Evolutionary conservation across 2,329 filamentous ascomycete species (phyloP), one percentile per base, ranked within the genome.

Genomic region (Tolypocladium sp.): DNA sequence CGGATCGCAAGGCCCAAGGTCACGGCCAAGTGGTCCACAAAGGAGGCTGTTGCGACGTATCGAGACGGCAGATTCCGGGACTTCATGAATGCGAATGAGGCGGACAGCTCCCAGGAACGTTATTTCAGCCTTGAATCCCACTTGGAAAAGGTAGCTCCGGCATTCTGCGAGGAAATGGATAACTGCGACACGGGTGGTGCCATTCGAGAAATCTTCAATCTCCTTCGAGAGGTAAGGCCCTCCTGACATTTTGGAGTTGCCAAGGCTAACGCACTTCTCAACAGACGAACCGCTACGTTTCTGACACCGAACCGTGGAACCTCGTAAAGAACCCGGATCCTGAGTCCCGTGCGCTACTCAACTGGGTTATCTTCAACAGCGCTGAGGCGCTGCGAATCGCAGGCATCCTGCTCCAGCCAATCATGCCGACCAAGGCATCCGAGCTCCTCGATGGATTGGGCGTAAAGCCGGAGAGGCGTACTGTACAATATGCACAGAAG

Each of bases 361-460:
- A 87, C 63, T 77, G 79, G 65, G 80, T 82, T 42, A 79, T 99
- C 35, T 97, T 84, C 71, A 79, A 88, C 51, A 79, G 81, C 51
- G 83, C 87, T 10, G 94, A 99, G 74, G 83, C 88, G 5, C 71
- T 97, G 54, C 88, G 94, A 42, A 84, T 97, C 30, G 78, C 81
- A 0, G 91, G 87, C 17, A 96, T 99, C 65, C 77, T 97, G 54
- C 77, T 99, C 52, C 92, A 96, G 72, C 92, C 94, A 1, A 90
- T 92, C 68, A 96, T 99, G 82, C 94, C 94, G 0, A 79, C 77
- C 46, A 96, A 95, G 72, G 83, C 91, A 54, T 74, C 75, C 13
- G 76, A 84, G 64, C 73, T 97, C 38, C 81, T 99, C 0, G 88
- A 96, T 70, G 82, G 88, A 67, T 77, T 99, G 10, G 88, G 89